phyloP scores from a whole-genome alignment of 23 red algal genomes.

The Gracilariopsis chorda region DNA sequence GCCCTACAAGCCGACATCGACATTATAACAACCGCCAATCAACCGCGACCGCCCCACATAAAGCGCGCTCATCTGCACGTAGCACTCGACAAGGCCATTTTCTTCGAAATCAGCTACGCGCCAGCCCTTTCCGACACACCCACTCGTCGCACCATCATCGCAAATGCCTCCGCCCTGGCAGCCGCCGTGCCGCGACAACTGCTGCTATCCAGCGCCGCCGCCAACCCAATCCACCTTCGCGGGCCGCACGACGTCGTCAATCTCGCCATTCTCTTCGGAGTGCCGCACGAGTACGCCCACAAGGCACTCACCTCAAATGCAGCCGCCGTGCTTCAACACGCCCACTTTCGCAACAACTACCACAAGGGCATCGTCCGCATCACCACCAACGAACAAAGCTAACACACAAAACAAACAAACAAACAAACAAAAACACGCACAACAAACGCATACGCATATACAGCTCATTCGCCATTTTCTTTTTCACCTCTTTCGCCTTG shows the following conservation, averaged over 20 bases:
- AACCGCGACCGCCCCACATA: conserved; percentile 39
- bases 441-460: too few species aligned
- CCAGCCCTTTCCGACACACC: conserved; percentile 9
- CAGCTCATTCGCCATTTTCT: too few species aligned
- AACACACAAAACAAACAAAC: background rate
- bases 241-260: conserved; percentile 72
- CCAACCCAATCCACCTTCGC: conserved; percentile 53
- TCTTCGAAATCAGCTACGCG: conserved; percentile 67
- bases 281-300: conserved; percentile 49
- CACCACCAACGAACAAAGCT: background rate
- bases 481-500: too few species aligned
- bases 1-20: conserved; percentile 84
- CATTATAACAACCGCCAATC: conserved; percentile 49
- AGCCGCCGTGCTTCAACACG: conserved; percentile 35
- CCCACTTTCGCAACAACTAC: conserved; percentile 13
- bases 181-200: conserved; percentile 2
- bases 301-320: conserved; percentile 13
- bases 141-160: conserved; percentile 27
- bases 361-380: conserved; percentile 69
- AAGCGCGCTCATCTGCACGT: conserved; percentile 75
- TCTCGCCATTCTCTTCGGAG: conserved; percentile 49
- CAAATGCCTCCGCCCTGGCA: conserved; percentile 17
- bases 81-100: conserved; percentile 67
- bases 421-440: background rate
- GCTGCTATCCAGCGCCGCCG: conserved; percentile 59